These are phyloP conservation scores for Digitaria exilis DNA, from an alignment of 202 grass and related monocot genomes.

Conservation along the genomic window DNA sequence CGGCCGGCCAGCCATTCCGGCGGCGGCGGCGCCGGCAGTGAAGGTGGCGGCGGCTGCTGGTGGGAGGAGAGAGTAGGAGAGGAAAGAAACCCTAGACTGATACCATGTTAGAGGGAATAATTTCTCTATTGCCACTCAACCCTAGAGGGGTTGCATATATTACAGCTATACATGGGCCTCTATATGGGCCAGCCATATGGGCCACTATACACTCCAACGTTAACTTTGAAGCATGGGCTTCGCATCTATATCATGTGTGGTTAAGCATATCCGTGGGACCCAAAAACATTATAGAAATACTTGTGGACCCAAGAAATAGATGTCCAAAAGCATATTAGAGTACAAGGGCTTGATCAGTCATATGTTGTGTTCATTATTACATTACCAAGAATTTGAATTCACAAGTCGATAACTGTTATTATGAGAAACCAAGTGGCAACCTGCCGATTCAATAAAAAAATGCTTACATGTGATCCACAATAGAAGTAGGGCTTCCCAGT, in stretches of 20 bases:
- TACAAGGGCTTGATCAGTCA: slow-evolving; percentile 5
- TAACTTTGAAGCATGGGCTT: slow-evolving; percentile 4
- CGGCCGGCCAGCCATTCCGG: too few relatives aligned
- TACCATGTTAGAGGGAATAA: too few relatives aligned
- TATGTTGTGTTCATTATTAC: neutral
- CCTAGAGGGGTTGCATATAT: too few relatives aligned
- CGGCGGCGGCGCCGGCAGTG: too few relatives aligned
- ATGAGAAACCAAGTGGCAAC: neutral
- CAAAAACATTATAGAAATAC: neutral
- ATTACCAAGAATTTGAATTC: slow-evolving; percentile 8
- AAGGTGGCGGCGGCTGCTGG: too few relatives aligned
- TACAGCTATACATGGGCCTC: too few relatives aligned
- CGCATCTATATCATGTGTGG: neutral
- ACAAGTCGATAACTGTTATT: neutral
- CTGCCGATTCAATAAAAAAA: neutral
- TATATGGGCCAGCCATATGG: too few relatives aligned
- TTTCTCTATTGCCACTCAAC: too few relatives aligned
- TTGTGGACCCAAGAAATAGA: slow-evolving; percentile 1
- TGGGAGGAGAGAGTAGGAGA: too few relatives aligned
- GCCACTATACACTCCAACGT: too few relatives aligned
- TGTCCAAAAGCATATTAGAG: neutral
- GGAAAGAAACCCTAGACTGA: too few relatives aligned
- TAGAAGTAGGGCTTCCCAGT: slow-evolving; percentile 80
- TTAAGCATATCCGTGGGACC: neutral
- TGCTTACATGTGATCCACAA: slow-evolving; percentile 89